These are phyloP conservation scores for Aschersonia sp. DNA, from an alignment of 2,329 filamentous ascomycete genomes.

Conservation along the genomic window DNA sequence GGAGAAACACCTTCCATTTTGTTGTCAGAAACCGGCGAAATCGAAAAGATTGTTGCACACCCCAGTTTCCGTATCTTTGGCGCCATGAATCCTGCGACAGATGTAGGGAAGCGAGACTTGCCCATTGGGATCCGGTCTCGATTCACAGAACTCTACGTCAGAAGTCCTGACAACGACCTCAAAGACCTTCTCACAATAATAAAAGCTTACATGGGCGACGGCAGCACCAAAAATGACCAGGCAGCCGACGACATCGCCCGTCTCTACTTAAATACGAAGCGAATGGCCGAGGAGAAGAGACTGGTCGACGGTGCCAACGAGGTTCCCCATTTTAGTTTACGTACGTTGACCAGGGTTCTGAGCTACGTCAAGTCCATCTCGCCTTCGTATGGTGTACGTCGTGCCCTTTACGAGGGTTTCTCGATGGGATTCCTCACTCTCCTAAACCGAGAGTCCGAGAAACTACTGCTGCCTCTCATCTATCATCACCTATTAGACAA, in stretches of 20 bases:
- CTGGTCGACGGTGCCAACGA: conserved; percentile 87
- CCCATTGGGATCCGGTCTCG: conserved; percentile 76
- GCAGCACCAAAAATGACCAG: conserved; percentile 56
- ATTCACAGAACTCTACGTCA: conserved; percentile 92
- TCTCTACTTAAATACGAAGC: conserved; percentile 80
- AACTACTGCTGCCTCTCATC: conserved; percentile 63
- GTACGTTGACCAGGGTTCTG: conserved; percentile 80
- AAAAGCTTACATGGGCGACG: conserved; percentile 67
- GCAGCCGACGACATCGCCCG: conserved; percentile 68
- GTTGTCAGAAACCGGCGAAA: conserved; percentile 83
- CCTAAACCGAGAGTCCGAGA: conserved; percentile 68
- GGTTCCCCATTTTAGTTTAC: conserved; percentile 90
- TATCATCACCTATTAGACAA: conserved; percentile 64
- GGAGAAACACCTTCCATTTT: conserved; percentile 66
- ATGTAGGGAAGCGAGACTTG: conserved; percentile 90
- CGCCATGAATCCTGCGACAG: conserved; percentile 97
- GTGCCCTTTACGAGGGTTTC: conserved; percentile 87
- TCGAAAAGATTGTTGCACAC: conserved; percentile 79
- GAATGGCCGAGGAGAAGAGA: conserved; percentile 62
- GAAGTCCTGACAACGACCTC: conserved; percentile 73
- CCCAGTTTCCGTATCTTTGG: conserved; percentile 92
- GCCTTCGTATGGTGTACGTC: conserved; percentile 67
- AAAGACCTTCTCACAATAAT: conserved; percentile 83
- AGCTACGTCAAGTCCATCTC: conserved; percentile 79
- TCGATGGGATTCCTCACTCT: conserved; percentile 96